Evolutionary conservation across 805 yeast species (phyloP).

Genomic region (Blastobotrys robertii): DNA sequence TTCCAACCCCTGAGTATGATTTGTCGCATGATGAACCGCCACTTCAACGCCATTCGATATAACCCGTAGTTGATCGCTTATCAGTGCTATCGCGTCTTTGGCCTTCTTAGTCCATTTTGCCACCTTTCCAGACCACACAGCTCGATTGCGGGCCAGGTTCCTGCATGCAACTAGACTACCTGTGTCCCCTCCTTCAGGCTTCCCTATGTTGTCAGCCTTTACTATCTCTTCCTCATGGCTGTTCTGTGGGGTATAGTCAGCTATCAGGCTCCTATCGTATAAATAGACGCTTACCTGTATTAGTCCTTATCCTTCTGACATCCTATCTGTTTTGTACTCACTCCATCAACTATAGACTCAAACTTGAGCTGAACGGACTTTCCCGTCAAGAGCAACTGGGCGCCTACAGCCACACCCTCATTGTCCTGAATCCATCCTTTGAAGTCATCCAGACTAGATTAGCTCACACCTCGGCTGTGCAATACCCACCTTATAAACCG

Average conservation of each 20-base stretch:
- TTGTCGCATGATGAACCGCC: conserved; percentile 19
- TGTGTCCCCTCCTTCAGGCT: neutral
- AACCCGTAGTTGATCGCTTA: conserved; percentile 9
- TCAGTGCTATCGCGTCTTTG: neutral
- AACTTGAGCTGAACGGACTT: conserved; percentile 22
- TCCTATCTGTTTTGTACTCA: neutral
- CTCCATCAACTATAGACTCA: conserved; percentile 17
- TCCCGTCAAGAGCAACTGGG: conserved; percentile 22
- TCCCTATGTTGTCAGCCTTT: neutral
- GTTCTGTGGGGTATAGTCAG: neutral
- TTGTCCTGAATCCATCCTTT: conserved; percentile 10
- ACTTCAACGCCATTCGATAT: conserved; percentile 19
- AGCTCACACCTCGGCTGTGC: neutral
- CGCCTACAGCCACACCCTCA: conserved; percentile 13
- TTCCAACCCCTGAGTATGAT: conserved; percentile 16
- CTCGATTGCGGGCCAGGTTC: neutral
- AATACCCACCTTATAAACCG: conserved; percentile 13
- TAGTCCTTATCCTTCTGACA: neutral
- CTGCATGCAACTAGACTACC: neutral
- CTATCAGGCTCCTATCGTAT: conserved; percentile 18
- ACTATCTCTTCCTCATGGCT: conserved; percentile 1
- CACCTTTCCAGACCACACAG: conserved; percentile 4
- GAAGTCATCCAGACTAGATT: conserved; percentile 16
- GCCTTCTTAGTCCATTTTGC: conserved; percentile 12
- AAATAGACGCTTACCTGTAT: conserved; percentile 14